A percentile compares a stretch with the other conserved stretches of the same genome.
Conservation (phyloP, 495 filamentous ascomycete species). For the Hyaloscypha finlandica region DNA sequence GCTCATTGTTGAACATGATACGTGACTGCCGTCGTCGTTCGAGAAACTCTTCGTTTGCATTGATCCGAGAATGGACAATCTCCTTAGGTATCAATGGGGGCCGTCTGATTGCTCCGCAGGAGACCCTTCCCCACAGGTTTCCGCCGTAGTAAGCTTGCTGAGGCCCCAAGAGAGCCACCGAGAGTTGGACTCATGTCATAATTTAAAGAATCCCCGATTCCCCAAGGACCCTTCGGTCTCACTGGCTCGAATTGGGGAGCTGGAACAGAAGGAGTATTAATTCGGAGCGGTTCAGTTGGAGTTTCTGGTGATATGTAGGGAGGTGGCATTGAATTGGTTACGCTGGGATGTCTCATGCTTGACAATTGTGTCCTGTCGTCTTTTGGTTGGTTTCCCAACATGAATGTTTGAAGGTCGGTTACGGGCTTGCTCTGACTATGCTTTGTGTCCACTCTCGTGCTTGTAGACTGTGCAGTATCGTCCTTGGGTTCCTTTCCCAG, state of each 20-base stretch:
- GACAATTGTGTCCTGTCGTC: constrained; percentile 16
- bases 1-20: constrained; percentile 24
- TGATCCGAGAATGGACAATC: constrained; percentile 18
- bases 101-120: constrained; percentile 4
- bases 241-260: constrained; percentile 14
- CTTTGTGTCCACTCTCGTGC: constrained; percentile 1
- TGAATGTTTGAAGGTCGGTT: neutral
- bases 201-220: constrained; percentile 16
- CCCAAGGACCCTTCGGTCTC: constrained; percentile 28
- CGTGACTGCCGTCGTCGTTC: constrained; percentile 23
- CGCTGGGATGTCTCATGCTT: constrained; percentile 12
- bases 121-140: constrained; percentile 14
- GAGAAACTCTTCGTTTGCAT: constrained; percentile 29
- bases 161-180: neutral
- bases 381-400: neutral
- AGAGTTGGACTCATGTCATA: constrained; percentile 15
- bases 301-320: constrained; percentile 4
- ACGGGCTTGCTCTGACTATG: neutral
- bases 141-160: neutral
- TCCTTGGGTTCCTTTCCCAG: neutral
- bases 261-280: neutral
- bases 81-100: constrained; percentile 25
- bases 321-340: neutral
- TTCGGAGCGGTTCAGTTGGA: constrained; percentile 2
- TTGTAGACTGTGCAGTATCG: constrained; percentile 11